Percentiles rank a stretch among this genome's conserved stretches.
These are phyloP conservation scores for Xylaria telfairii DNA, from an alignment of 495 filamentous ascomycete species.

Conservation along the genomic window DNA sequence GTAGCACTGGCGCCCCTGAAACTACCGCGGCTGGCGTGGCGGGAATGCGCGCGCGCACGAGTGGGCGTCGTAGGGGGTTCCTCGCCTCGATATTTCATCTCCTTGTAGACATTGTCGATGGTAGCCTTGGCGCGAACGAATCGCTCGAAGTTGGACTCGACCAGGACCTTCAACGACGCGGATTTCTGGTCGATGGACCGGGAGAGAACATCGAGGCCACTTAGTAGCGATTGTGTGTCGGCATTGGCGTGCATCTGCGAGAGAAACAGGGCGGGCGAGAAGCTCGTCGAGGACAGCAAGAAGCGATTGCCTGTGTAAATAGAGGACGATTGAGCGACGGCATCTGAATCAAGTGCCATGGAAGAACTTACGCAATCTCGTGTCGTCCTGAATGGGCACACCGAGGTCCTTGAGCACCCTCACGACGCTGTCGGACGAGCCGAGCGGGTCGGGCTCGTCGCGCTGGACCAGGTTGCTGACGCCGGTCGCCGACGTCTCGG, in stretches of 20 bases:
- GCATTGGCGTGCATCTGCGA: conserved; percentile 87
- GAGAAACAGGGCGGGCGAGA: conserved; percentile 89
- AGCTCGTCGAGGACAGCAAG: conserved; percentile 91
- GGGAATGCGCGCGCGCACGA: conserved; percentile 58
- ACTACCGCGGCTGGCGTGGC: conserved; percentile 67
- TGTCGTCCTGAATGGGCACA: conserved; percentile 84
- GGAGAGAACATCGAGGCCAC: conserved; percentile 81
- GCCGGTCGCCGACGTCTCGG: conserved; percentile 67
- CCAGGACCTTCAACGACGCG: conserved; percentile 90
- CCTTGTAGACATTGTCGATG: conserved; percentile 96
- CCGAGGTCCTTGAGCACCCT: conserved; percentile 75
- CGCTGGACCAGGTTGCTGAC: conserved; percentile 79
- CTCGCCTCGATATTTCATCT: conserved; percentile 89
- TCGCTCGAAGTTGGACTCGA: conserved; percentile 96
- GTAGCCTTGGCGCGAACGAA: conserved; percentile 96
- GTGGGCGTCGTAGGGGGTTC: conserved; percentile 57
- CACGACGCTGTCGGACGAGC: conserved; percentile 82
- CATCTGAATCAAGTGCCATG: too few relatives aligned
- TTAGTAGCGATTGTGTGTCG: conserved; percentile 77
- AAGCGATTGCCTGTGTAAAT: conserved; percentile 80
- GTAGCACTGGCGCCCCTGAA: conserved; percentile 65
- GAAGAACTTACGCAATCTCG: conserved; percentile 68
- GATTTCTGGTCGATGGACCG: conserved; percentile 96
- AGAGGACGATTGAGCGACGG: conserved; percentile 15
- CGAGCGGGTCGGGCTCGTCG: conserved; percentile 92